phyloP scores from a whole-genome alignment of 768 basidiomycete genomes.

The Sistotremastrum suecicum region DNA sequence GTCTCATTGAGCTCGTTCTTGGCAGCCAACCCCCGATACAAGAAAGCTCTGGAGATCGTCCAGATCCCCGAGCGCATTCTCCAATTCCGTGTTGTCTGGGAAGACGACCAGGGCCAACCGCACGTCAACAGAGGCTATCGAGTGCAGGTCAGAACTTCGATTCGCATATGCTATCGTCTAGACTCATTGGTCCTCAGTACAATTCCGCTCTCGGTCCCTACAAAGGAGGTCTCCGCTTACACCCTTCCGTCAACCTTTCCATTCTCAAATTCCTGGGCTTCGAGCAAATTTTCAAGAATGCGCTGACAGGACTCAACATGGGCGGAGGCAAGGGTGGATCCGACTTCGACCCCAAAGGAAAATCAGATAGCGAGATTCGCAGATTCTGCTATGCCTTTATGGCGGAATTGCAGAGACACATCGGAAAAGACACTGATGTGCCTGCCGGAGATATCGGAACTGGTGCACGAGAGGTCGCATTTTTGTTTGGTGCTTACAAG shows the following conservation, averaged over 20 bases:
- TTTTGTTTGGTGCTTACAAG: conserved; percentile 70
- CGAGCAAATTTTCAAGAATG: conserved; percentile 75
- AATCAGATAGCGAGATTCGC: conserved; percentile 59
- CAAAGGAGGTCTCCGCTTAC: conserved; percentile 67
- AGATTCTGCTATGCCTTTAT: conserved; percentile 62
- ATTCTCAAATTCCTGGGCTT: conserved; percentile 78
- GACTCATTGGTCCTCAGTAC: conserved; percentile 26
- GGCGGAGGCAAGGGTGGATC: conserved; percentile 70
- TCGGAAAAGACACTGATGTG: conserved; percentile 62
- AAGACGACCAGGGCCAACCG: conserved; percentile 48
- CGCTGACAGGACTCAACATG: conserved; percentile 62
- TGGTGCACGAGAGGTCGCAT: conserved; percentile 63
- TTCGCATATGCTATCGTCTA: too few species aligned
- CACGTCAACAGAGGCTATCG: conserved; percentile 66
- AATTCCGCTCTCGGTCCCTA: conserved; percentile 69
- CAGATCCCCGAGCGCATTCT: conserved; percentile 41
- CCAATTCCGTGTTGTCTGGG: conserved; percentile 69
- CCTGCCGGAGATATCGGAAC: conserved; percentile 66
- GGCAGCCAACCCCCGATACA: conserved; percentile 49
- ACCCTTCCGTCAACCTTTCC: conserved; percentile 67
- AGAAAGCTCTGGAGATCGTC: conserved; percentile 50
- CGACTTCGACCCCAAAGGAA: conserved; percentile 76
- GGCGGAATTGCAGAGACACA: conserved; percentile 59
- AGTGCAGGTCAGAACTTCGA: conserved; percentile 37
- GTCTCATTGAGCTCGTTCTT: conserved; percentile 52